Evolutionary conservation across 1,284 basidiomycete species (phyloP).

Genomic region (Moniliella sp.): DNA sequence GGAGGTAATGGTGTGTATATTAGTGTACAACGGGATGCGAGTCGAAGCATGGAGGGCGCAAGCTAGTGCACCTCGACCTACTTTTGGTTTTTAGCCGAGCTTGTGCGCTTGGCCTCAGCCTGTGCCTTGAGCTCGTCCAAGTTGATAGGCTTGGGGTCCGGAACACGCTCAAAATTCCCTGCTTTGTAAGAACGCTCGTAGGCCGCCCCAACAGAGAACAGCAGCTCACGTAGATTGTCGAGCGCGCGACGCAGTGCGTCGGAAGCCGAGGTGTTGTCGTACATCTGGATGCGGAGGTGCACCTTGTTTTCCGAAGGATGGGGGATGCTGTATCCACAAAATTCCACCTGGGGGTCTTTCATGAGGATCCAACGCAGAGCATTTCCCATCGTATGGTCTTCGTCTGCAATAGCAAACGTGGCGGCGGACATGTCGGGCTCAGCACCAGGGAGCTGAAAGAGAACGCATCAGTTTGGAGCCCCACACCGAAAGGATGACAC

Average conservation of each 20-base stretch:
- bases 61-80: too few relatives aligned
- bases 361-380: conserved; percentile 88
- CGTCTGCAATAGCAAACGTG: conserved; percentile 74
- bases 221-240: conserved; percentile 18
- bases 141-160: conserved; percentile 13
- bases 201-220: conserved; percentile 17
- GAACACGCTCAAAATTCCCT: conserved; percentile 14
- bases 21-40: too few relatives aligned
- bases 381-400: conserved; percentile 88
- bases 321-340: conserved; percentile 88
- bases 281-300: conserved; percentile 91
- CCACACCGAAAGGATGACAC: too few relatives aligned
- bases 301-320: conserved; percentile 92
- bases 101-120: too few relatives aligned
- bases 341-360: conserved; percentile 98
- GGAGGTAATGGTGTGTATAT: too few relatives aligned
- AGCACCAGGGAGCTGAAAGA: conserved; percentile 46
- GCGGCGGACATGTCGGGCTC: conserved; percentile 63
- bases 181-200: conserved; percentile 14
- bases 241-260: conserved; percentile 22
- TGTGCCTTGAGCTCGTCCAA: conserved; percentile 5
- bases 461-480: too few relatives aligned
- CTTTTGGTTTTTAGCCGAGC: too few relatives aligned
- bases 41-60: too few relatives aligned
- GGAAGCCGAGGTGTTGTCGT: conserved; percentile 37